A percentile compares a stretch with the other conserved stretches of the same genome.
phyloP scores from a whole-genome alignment of 108 stramenopile species.

The Skeletonema potamos region DNA sequence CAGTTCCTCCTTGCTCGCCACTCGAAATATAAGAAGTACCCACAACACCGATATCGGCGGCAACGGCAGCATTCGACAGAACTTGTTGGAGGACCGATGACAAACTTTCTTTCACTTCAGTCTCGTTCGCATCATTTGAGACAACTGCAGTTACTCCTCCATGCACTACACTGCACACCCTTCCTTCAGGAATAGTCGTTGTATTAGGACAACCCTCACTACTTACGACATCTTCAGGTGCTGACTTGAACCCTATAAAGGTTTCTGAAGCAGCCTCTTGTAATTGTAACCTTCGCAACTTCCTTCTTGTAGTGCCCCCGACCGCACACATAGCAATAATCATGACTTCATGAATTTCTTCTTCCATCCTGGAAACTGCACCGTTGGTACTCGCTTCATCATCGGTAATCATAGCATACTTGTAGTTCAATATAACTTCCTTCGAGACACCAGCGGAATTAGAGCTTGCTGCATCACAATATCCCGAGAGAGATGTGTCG shows the following conservation, averaged over 20 bases:
- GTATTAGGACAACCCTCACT: neutral
- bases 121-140: neutral
- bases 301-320: neutral
- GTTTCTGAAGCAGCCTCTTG: neutral
- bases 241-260: neutral
- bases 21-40: neutral
- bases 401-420: neutral
- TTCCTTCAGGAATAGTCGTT: neutral
- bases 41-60: neutral
- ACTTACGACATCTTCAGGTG: neutral
- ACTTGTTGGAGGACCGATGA: neutral
- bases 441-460: neutral
- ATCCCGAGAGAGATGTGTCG: neutral
- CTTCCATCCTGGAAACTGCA: neutral
- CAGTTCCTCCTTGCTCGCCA: neutral
- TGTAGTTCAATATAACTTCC: neutral
- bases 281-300: neutral
- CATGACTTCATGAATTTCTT: constrained; percentile 1
- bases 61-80: neutral
- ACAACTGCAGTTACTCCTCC: neutral
- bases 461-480: neutral
- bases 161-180: neutral
- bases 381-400: neutral
- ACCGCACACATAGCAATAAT: neutral
- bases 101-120: neutral